Evolutionary conservation across 1,284 basidiomycete species (phyloP).

Genomic region (Melampsora americana): DNA sequence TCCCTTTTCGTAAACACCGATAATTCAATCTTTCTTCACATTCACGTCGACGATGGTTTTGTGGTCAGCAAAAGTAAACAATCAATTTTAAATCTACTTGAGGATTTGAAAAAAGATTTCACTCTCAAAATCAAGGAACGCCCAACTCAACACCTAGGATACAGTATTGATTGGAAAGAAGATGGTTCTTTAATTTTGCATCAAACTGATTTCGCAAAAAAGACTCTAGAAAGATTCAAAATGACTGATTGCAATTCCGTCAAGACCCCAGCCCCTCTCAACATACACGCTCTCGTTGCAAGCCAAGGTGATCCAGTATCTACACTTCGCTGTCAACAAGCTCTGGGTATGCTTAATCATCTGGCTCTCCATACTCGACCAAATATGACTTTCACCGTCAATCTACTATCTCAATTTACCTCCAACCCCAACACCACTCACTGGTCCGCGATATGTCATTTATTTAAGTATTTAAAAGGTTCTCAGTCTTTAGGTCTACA

Average conservation of each 20-base stretch:
- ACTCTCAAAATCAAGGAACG: background rate
- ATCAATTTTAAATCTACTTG: background rate
- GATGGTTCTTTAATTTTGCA: background rate
- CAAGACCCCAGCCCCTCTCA: too few relatives aligned
- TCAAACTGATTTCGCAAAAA: background rate
- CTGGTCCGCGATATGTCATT: background rate
- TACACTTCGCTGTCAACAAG: too few relatives aligned
- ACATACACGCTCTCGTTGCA: too few relatives aligned
- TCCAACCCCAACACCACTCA: background rate
- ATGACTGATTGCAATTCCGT: background rate
- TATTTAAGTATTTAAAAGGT: background rate
- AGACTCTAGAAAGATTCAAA: background rate
- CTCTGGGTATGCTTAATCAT: slow-evolving; percentile 11
- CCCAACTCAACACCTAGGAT: background rate
- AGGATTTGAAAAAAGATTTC: background rate
- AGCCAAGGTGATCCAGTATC: too few relatives aligned
- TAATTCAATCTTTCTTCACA: background rate
- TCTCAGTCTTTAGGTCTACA: background rate
- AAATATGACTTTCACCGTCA: too few relatives aligned
- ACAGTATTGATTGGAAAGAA: background rate
- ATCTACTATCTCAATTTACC: slow-evolving; percentile 4
- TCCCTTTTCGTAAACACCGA: background rate
- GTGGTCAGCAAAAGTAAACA: background rate
- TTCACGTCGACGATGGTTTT: slow-evolving; percentile 4
- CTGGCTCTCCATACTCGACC: slow-evolving; percentile 13